A percentile compares a stretch with the other conserved stretches of the same genome.
Conservation (phyloP, 2,329 filamentous ascomycete species). For the Aspergillus thermomutatus region DNA sequence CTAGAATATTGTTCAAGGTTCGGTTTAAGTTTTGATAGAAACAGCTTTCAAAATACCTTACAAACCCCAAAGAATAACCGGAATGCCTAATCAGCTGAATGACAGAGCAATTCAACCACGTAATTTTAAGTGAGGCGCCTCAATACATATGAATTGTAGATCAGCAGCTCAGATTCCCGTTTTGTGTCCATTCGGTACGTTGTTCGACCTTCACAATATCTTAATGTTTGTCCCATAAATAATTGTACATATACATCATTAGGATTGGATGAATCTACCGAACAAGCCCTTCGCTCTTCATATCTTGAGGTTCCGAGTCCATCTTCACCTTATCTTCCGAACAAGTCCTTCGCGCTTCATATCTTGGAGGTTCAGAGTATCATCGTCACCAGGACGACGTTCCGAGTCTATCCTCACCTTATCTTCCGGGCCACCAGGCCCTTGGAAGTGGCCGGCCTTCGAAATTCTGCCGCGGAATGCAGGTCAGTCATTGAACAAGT, state of each 20-base stretch:
- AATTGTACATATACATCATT: background rate
- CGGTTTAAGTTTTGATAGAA: background rate
- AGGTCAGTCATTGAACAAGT: constrained; percentile 1
- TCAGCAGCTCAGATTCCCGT: too few species aligned
- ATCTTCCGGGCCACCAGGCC: constrained; percentile 34
- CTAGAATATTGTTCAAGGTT: background rate
- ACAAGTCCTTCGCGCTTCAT: constrained; percentile 17
- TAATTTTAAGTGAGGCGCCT: too few species aligned
- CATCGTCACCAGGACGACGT: constrained; percentile 26
- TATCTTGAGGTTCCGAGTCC: constrained; percentile 22
- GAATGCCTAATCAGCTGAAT: too few species aligned
- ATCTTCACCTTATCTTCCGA: constrained; percentile 9
- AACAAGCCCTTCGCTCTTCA: constrained; percentile 16
- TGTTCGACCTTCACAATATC: background rate
- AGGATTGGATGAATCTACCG: background rate
- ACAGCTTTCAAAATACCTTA: background rate
- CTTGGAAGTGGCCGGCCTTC: constrained; percentile 35
- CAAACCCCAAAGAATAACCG: background rate
- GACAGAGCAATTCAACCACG: too few species aligned
- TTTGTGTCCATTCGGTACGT: too few species aligned
- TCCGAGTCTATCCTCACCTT: constrained; percentile 27
- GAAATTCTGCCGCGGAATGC: constrained; percentile 25
- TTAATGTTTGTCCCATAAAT: background rate
- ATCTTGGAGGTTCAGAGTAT: constrained; percentile 22
- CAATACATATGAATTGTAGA: too few species aligned